A percentile compares a stretch with the other conserved stretches of the same genome.
Conservation (phyloP, 2,329 filamentous ascomycete genomes). For the Tricladium varicosporioides region DNA sequence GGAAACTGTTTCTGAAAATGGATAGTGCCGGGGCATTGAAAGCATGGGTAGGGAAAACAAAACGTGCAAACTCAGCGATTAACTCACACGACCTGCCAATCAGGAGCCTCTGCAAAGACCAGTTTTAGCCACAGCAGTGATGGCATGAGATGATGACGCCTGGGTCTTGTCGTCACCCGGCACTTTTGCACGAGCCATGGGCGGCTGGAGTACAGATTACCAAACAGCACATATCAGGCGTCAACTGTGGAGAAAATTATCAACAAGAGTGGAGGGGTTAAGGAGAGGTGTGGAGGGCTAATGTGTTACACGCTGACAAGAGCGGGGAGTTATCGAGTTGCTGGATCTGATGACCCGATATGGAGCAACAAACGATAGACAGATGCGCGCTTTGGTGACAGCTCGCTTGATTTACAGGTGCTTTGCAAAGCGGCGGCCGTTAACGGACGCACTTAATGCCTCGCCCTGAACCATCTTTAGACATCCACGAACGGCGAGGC, state of each 20-base stretch:
- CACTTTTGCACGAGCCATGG: slow-evolving; percentile 21
- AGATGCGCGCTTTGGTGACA: slow-evolving; percentile 13
- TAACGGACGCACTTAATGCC: slow-evolving; percentile 26
- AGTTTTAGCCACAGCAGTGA: slow-evolving; percentile 20
- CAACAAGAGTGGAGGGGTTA: slow-evolving; percentile 32
- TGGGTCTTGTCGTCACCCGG: slow-evolving; percentile 15
- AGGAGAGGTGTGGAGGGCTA: slow-evolving; percentile 34
- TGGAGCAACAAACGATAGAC: slow-evolving; percentile 29
- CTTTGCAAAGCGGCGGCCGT: slow-evolving; percentile 20
- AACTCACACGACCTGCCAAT: slow-evolving; percentile 20
- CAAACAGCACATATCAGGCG: slow-evolving; percentile 21
- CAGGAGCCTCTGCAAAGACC: slow-evolving; percentile 16
- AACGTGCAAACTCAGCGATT: slow-evolving; percentile 17
- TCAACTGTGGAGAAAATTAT: slow-evolving; percentile 30
- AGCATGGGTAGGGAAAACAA: slow-evolving; percentile 14
- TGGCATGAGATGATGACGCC: slow-evolving; percentile 12
- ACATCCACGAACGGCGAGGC: slow-evolving; percentile 12
- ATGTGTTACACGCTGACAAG: slow-evolving; percentile 22
- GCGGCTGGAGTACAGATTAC: slow-evolving; percentile 23
- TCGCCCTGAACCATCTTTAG: slow-evolving; percentile 17
- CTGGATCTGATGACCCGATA: slow-evolving; percentile 34
- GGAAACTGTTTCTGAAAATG: slow-evolving; percentile 44
- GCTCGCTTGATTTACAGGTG: slow-evolving; percentile 19
- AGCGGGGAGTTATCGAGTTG: slow-evolving; percentile 25
- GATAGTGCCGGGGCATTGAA: slow-evolving; percentile 28